Evolutionary conservation across 2,329 filamentous ascomycete species (phyloP).

Genomic region (Calonectria honghensis): DNA sequence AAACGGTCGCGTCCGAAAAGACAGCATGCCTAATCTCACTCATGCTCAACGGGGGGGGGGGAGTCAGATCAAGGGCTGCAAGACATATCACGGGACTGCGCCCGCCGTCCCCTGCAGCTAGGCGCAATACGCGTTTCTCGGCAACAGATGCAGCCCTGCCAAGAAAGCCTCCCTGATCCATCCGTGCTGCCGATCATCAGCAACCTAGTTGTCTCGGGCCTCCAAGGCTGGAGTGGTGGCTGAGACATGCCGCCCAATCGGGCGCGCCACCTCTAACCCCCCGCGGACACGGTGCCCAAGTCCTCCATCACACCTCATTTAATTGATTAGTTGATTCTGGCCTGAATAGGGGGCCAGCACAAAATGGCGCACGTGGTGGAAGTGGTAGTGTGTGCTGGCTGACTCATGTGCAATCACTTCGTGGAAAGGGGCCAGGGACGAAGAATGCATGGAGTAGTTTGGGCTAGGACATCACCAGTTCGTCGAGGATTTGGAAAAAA

Average conservation of each 20-base stretch:
- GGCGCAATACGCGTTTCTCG: slow-evolving; percentile 10
- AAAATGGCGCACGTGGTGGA: background rate
- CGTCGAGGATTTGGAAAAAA: background rate
- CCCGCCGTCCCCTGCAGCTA: background rate
- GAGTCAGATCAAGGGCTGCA: slow-evolving; percentile 1
- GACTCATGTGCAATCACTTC: background rate
- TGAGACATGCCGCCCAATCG: background rate
- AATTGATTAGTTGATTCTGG: background rate
- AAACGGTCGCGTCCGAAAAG: background rate
- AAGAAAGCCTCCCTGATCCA: background rate
- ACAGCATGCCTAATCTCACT: background rate
- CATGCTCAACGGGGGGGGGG: background rate
- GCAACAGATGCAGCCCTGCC: slow-evolving; percentile 17
- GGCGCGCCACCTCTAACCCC: background rate
- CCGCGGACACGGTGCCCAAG: background rate
- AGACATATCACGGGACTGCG: slow-evolving; percentile 5
- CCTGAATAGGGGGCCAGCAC: background rate
- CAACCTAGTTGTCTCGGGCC: background rate
- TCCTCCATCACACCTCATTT: background rate
- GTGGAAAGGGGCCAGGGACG: background rate
- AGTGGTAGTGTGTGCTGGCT: background rate
- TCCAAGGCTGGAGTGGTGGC: background rate
- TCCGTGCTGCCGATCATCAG: background rate
- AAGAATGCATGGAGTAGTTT: background rate
- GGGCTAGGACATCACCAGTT: too few relatives aligned